A percentile compares a stretch with the other conserved stretches of the same genome.
Conservation (phyloP, 139 green algal species). For the Limnomonas spitsbergensis region DNA sequence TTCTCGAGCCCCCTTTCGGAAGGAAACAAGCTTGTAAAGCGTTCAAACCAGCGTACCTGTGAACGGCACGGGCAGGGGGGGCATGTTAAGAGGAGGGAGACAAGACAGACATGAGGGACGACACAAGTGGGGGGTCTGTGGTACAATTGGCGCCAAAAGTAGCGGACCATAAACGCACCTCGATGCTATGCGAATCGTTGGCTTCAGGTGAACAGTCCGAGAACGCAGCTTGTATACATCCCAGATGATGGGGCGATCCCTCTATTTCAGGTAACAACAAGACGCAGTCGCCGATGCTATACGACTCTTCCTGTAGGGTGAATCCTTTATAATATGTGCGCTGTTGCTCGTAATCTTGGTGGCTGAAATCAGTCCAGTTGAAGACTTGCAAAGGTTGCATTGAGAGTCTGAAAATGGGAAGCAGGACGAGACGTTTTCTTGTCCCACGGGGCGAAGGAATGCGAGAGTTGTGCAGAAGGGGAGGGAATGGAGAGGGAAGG, state of each 20-base stretch:
- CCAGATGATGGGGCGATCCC: slow-evolving; percentile 12
- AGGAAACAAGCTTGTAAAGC: slow-evolving; percentile 19
- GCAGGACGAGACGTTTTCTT: no score
- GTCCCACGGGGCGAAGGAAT: neutral
- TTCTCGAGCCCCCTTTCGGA: slow-evolving; percentile 1
- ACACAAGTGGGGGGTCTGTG: neutral
- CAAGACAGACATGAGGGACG: no score
- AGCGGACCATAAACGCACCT: slow-evolving; percentile 18
- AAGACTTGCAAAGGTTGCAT: slow-evolving; percentile 2
- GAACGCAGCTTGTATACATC: neutral
- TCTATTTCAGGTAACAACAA: slow-evolving; percentile 21
- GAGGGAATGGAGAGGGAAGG: neutral
- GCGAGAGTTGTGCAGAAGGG: neutral
- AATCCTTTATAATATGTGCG: slow-evolving; percentile 18
- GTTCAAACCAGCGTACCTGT: slow-evolving; percentile 49
- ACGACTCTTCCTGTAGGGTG: slow-evolving; percentile 16
- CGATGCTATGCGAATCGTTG: slow-evolving; percentile 19
- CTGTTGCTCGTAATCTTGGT: neutral
- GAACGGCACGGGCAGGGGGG: neutral
- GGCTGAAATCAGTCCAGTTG: neutral
- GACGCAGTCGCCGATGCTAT: slow-evolving; percentile 19
- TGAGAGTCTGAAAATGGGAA: no score
- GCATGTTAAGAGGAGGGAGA: neutral
- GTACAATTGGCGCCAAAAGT: neutral
- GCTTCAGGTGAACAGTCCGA: neutral